Conservation (phyloP, 805 yeast species). For the Myxozyma udenii region DNA sequence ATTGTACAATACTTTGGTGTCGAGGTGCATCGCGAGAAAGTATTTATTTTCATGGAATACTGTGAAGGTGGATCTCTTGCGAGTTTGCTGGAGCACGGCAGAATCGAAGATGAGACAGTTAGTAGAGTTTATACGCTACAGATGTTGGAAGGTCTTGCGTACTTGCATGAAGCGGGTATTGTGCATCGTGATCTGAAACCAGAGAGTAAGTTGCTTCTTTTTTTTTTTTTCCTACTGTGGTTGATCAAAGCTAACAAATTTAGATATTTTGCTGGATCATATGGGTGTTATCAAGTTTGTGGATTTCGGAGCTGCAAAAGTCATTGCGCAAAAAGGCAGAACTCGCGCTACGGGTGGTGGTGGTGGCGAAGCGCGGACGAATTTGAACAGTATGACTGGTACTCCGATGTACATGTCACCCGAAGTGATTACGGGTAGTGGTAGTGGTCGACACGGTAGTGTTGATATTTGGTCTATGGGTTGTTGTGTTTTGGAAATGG, state of each 20-base stretch:
- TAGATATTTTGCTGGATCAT: conserved; percentile 78
- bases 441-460: conserved; percentile 58
- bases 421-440: conserved; percentile 81
- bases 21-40: conserved; percentile 93
- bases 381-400: conserved; percentile 64
- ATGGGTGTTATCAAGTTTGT: conserved; percentile 92
- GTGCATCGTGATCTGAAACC: conserved; percentile 98
- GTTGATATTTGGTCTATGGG: conserved; percentile 96
- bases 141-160: conserved; percentile 92
- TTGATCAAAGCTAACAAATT: not conserved
- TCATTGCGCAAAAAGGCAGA: conserved; percentile 45
- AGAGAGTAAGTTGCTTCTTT: conserved; percentile 43
- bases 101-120: conserved; percentile 92
- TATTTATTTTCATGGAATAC: conserved; percentile 93
- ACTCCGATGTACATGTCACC: conserved; percentile 99
- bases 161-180: conserved; percentile 88
- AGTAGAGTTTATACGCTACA: conserved; percentile 87
- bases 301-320: conserved; percentile 97
- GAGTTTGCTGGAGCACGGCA: conserved; percentile 78
- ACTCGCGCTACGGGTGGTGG: conserved; percentile 39
- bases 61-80: conserved; percentile 96
- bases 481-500: conserved; percentile 94
- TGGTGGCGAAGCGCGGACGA: conserved; percentile 32
- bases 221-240: not conserved
- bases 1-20: conserved; percentile 96